phyloP scores from a whole-genome alignment of 2,329 filamentous ascomycete species.

The Hawksworthiomyces lignivorus region DNA sequence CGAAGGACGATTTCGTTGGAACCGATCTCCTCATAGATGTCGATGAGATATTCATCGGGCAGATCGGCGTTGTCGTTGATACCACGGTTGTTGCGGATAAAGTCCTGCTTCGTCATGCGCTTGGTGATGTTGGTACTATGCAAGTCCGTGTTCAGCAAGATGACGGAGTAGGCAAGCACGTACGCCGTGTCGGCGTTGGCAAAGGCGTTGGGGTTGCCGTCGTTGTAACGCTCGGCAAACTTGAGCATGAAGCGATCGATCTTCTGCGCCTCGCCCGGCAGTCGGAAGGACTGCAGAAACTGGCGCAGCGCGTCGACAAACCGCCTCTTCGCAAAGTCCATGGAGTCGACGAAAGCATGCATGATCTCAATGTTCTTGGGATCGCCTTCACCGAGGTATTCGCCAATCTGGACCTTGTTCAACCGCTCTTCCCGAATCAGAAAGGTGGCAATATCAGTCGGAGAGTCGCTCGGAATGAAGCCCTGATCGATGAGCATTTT shows the following conservation, averaged over 20 bases:
- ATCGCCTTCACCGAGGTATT: constrained; percentile 91
- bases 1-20: constrained; percentile 89
- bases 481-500: constrained; percentile 76
- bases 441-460: constrained; percentile 79
- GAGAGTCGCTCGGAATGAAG: constrained; percentile 73
- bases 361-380: constrained; percentile 91
- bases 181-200: constrained; percentile 98
- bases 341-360: constrained; percentile 93
- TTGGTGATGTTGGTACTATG: constrained; percentile 79
- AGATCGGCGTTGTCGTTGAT: constrained; percentile 96
- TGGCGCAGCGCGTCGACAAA: constrained; percentile 89
- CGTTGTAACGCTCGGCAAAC: constrained; percentile 92
- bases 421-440: constrained; percentile 73
- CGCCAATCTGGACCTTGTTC: constrained; percentile 87
- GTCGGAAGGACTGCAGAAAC: constrained; percentile 88
- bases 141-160: constrained; percentile 91
- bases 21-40: constrained; percentile 88
- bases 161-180: constrained; percentile 91
- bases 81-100: constrained; percentile 97
- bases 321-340: constrained; percentile 86
- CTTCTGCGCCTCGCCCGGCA: constrained; percentile 95
- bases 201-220: constrained; percentile 92
- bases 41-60: constrained; percentile 81
- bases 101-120: constrained; percentile 93
- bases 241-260: constrained; percentile 99